Evolutionary conservation across 148 eudicot genomes (phyloP), one percentile per base, ranked within the genome.

Genomic region (Amaranthus cruentus): DNA sequence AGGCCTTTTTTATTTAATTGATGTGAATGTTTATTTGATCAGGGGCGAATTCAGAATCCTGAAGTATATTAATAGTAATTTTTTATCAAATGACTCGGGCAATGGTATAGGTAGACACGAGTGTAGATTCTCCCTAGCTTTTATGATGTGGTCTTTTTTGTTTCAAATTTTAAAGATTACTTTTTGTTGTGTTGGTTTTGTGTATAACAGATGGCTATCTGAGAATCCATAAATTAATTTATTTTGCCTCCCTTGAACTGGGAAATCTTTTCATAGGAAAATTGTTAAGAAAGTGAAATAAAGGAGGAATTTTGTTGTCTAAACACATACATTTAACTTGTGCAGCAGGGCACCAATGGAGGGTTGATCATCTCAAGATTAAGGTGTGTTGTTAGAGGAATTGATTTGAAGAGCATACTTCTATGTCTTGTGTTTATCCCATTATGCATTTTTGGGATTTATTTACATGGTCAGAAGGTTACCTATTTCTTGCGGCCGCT

Each of bases 401-500:
- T 68, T 38, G 77, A 78, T 61, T 56, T 67, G 48, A 78, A 43
- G 68, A 69, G 54, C 43, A 28, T 78, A 8, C 38, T 78, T 46
- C 54, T 73, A 9, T 46, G 63, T 38, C 15, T 78, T 60, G 63
- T 78, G 28, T 8, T 73, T 2, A 47, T 73, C 5, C 81, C 81
- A 47, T 46, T 73, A 4, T 51, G 76, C 49, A 14, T 62, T 52
- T 73, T 73, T 53, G 74, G 69, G 2, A 67, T 69, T 55, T 78
- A 74, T 56, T 14, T 69, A 11, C 82, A 74, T 52, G 57, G 73
- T 12, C 81, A 83, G 9, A 83, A 83, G 69, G 60, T 83, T 21
- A 76, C 82, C 0, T 83, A 83, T 66, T 83, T 83, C 47, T 62
- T 83, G 12, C 55, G 85, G 9, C 85, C 85, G 2, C 46, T 83